Conservation (phyloP, 768 basidiomycete genomes). For the Coprinopsis strossmayeri region DNA sequence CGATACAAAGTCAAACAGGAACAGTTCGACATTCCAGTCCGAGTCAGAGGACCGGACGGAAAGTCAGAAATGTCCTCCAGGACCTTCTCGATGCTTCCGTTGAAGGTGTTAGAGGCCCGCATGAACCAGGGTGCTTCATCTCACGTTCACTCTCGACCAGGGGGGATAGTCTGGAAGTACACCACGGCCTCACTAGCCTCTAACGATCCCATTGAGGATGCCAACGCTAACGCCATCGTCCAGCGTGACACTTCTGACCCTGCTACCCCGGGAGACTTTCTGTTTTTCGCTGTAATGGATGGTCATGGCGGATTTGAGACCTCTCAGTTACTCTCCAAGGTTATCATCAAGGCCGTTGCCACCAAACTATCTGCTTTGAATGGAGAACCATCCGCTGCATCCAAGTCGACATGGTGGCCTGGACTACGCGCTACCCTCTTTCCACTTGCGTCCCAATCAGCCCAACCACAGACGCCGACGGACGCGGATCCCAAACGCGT, state of each 20-base stretch:
- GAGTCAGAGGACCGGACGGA: constrained; percentile 51
- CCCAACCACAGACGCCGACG: constrained; percentile 19
- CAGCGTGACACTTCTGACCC: constrained; percentile 54
- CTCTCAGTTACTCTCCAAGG: constrained; percentile 73
- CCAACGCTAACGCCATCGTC: constrained; percentile 65
- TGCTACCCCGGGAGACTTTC: constrained; percentile 58
- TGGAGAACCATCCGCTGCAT: constrained; percentile 23
- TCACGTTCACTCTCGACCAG: constrained; percentile 40
- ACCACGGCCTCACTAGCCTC: constrained; percentile 75
- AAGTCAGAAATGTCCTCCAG: constrained; percentile 47
- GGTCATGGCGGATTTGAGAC: constrained; percentile 86
- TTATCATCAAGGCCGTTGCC: constrained; percentile 79
- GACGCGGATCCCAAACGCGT: constrained; percentile 46
- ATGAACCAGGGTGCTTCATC: constrained; percentile 48
- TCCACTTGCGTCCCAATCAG: constrained; percentile 24
- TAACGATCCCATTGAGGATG: constrained; percentile 92
- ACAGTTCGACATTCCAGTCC: constrained; percentile 56
- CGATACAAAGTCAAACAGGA: constrained; percentile 33
- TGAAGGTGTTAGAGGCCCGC: constrained; percentile 47
- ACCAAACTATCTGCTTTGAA: constrained; percentile 62
- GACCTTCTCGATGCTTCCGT: constrained; percentile 49
- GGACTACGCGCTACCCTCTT: constrained; percentile 29
- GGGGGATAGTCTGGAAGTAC: constrained; percentile 64
- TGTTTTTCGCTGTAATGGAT: constrained; percentile 88
- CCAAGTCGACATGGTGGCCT: constrained; percentile 25